These are phyloP conservation scores for Inga oerstediana DNA, from an alignment of 306 rosid species.

Conservation along the genomic window DNA sequence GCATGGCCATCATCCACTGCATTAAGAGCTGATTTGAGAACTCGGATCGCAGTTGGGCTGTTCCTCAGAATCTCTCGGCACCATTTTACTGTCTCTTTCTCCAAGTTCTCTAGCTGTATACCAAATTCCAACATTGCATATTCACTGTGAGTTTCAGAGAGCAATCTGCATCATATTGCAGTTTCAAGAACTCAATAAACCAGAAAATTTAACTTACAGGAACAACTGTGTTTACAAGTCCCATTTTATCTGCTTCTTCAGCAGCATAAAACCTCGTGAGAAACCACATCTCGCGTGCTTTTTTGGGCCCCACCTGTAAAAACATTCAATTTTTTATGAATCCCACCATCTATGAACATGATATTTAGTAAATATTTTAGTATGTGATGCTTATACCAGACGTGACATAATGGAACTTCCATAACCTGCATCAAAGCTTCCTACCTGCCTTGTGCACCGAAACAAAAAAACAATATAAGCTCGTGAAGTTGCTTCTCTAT, in stretches of 20 bases:
- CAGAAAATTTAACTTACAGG: slow-evolving; percentile 52
- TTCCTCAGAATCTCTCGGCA: slow-evolving; percentile 83
- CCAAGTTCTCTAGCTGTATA: slow-evolving; percentile 67
- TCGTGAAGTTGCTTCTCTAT: not conserved
- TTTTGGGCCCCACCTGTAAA: slow-evolving; percentile 80
- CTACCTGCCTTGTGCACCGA: slow-evolving; percentile 58
- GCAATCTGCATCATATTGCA: not conserved
- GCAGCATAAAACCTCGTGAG: slow-evolving; percentile 85
- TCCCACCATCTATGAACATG: not conserved
- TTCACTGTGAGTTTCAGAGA: slow-evolving; percentile 1
- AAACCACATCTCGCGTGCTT: slow-evolving; percentile 94
- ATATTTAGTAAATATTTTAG: not conserved
- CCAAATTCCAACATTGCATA: slow-evolving; percentile 28
- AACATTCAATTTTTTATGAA: slow-evolving; percentile 4
- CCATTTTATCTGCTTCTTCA: slow-evolving; percentile 92
- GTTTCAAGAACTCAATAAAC: not conserved
- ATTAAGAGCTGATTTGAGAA: slow-evolving; percentile 84
- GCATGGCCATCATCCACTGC: slow-evolving; percentile 95
- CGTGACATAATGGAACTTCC: slow-evolving; percentile 97
- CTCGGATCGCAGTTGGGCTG: slow-evolving; percentile 88
- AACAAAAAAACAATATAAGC: slow-evolving; percentile 3
- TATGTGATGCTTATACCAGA: slow-evolving; percentile 54
- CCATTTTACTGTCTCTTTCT: slow-evolving; percentile 89
- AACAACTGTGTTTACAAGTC: slow-evolving; percentile 85
- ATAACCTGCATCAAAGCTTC: slow-evolving; percentile 98